Conservation (phyloP, 768 basidiomycete genomes). For the Botryobasidium botryosum region DNA sequence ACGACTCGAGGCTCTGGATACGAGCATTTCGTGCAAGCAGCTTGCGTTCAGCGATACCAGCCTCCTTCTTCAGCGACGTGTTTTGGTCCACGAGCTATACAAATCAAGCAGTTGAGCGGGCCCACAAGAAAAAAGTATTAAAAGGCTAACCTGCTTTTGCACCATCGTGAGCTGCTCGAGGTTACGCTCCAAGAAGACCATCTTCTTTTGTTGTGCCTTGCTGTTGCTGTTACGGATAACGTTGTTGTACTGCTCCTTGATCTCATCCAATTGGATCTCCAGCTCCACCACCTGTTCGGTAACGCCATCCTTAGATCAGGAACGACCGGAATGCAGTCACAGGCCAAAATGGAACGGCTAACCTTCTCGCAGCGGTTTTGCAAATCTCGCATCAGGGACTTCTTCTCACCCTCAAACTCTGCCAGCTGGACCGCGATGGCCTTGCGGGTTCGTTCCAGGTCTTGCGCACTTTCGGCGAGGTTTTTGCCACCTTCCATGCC, state of each 20-base stretch:
- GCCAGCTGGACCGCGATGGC: constrained; percentile 95
- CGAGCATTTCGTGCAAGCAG: constrained; percentile 91
- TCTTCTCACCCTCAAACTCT: constrained; percentile 97
- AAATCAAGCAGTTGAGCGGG: constrained; percentile 1
- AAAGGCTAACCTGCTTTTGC: constrained; percentile 71
- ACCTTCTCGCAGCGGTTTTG: constrained; percentile 99
- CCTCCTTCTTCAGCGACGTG: constrained; percentile 90
- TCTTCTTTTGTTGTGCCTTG: constrained; percentile 98
- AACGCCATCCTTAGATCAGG: not conserved
- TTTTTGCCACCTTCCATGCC: constrained; percentile 96
- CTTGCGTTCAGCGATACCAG: constrained; percentile 92
- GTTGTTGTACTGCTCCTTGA: constrained; percentile 97
- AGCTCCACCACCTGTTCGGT: constrained; percentile 82
- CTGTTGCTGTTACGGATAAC: constrained; percentile 96
- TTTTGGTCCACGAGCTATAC: constrained; percentile 93
- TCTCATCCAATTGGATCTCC: constrained; percentile 96
- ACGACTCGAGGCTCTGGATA: constrained; percentile 87
- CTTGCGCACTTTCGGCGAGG: constrained; percentile 90
- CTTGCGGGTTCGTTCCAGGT: constrained; percentile 90
- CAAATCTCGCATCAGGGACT: constrained; percentile 94
- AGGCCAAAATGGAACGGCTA: constrained; percentile 9
- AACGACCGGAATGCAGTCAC: not conserved
- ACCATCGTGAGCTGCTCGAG: constrained; percentile 87
- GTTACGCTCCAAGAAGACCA: constrained; percentile 95
- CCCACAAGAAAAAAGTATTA: not conserved